Percentiles rank a stretch among this genome's conserved stretches.
Evolutionary conservation across 139 green algal species (phyloP).

Genomic region (Deuterostichococcus epilithicus): DNA sequence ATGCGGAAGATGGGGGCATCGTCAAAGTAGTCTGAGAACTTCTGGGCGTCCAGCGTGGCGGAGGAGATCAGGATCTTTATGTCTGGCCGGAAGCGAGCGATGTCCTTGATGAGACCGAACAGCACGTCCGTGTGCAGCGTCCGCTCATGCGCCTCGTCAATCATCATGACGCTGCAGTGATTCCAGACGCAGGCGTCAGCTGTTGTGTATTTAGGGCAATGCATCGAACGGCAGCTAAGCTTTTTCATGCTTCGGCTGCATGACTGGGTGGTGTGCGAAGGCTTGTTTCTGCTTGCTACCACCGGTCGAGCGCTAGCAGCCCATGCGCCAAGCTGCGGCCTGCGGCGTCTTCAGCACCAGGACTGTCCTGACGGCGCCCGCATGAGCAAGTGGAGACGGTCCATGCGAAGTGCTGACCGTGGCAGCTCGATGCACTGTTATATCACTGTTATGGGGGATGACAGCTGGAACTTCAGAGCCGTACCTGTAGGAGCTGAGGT

Average conservation of each 20-base stretch:
- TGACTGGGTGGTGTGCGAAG: neutral
- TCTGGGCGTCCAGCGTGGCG: constrained; percentile 88
- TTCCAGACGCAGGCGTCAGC: no score
- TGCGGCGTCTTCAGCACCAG: no score
- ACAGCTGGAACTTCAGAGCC: no score
- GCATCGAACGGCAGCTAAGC: no score
- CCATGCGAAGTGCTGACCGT: neutral
- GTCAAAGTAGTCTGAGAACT: constrained; percentile 97
- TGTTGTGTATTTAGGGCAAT: no score
- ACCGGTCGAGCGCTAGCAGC: no score
- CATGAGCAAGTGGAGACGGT: no score
- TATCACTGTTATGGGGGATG: neutral
- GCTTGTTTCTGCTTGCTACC: no score
- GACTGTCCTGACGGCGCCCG: no score
- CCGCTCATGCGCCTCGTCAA: constrained; percentile 96
- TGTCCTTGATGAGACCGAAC: constrained; percentile 92
- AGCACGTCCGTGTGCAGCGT: constrained; percentile 96
- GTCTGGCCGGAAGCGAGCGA: constrained; percentile 81
- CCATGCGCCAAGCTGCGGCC: no score
- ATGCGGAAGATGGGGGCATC: constrained; percentile 91
- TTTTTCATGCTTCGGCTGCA: no score
- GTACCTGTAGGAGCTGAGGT: constrained; percentile 86
- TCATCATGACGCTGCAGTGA: constrained; percentile 89
- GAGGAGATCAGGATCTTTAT: constrained; percentile 96
- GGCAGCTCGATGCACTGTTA: neutral